These are phyloP conservation scores for Aegilops speltoides DNA, from an alignment of 176 grass and related monocot genomes.

Conservation along the genomic window DNA sequence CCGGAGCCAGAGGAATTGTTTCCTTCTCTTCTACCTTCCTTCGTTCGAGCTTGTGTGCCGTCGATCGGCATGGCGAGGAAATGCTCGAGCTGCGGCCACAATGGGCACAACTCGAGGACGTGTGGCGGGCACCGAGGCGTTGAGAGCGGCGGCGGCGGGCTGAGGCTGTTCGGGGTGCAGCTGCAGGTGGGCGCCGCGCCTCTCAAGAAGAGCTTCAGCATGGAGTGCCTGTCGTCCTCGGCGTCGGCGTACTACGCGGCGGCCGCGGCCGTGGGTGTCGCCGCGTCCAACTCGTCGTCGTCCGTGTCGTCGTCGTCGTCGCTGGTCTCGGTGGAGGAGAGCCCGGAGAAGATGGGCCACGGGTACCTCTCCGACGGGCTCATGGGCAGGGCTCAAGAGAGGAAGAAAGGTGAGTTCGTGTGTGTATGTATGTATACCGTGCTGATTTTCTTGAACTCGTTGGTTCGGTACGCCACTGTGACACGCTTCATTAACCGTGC, in stretches of 20 bases:
- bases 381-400: slow-evolving; percentile 64
- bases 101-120: slow-evolving; percentile 97
- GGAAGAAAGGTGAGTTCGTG: slow-evolving; percentile 73
- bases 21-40: neutral
- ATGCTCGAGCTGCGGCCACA: slow-evolving; percentile 85
- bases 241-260: slow-evolving; percentile 37
- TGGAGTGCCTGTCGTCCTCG: slow-evolving; percentile 64
- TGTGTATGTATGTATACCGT: neutral
- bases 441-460: neutral
- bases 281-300: slow-evolving; percentile 51
- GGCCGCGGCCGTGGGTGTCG: slow-evolving; percentile 9
- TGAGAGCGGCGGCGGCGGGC: slow-evolving; percentile 17
- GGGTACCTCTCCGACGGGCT: slow-evolving; percentile 82
- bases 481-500: slow-evolving; percentile 6
- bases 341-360: slow-evolving; percentile 51
- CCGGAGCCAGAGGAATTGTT: slow-evolving; percentile 13
- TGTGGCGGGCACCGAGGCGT: slow-evolving; percentile 37
- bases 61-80: slow-evolving; percentile 71
- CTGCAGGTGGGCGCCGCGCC: slow-evolving; percentile 44
- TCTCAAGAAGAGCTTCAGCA: slow-evolving; percentile 83
- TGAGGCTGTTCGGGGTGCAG: slow-evolving; percentile 87
- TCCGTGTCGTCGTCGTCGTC: slow-evolving; percentile 71
- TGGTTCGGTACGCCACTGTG: neutral
- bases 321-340: slow-evolving; percentile 74
- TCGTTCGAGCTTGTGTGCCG: neutral